Conservation (phyloP, 306 rosid genomes). For the Crataegus laevigata region DNA sequence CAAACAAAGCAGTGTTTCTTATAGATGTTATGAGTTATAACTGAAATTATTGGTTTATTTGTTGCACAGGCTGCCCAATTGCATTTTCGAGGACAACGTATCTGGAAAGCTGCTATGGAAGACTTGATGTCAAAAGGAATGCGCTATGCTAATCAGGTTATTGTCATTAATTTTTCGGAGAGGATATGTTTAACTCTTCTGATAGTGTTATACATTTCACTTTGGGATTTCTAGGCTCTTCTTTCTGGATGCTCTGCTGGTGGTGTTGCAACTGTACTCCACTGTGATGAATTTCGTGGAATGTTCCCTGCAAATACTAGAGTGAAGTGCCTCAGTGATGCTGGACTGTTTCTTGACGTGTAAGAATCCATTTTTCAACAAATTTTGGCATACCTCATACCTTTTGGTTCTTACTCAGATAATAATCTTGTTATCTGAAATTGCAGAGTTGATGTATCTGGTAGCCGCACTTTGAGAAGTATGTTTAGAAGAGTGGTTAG, state of each 20-base stretch:
- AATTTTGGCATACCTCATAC: not conserved
- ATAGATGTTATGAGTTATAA: not conserved
- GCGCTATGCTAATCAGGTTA: conserved; percentile 74
- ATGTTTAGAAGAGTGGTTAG: conserved; percentile 61
- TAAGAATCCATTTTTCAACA: conserved; percentile 16
- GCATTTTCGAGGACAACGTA: conserved; percentile 82
- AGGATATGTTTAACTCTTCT: not conserved
- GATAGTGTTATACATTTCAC: not conserved
- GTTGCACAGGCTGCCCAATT: conserved; percentile 47
- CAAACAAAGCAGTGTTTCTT: not conserved
- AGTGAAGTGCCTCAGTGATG: conserved; percentile 98
- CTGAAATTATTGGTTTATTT: not conserved
- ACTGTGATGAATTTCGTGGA: conserved; percentile 65
- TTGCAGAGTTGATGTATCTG: conserved; percentile 54
- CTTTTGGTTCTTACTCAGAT: not conserved
- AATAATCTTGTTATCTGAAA: conserved; percentile 14
- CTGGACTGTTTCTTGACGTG: conserved; percentile 89
- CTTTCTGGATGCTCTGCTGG: conserved; percentile 96
- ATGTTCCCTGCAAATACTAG: conserved; percentile 47
- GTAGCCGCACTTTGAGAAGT: conserved; percentile 51
- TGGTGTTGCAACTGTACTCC: conserved; percentile 80
- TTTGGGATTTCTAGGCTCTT: conserved; percentile 53
- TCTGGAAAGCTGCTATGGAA: conserved; percentile 82
- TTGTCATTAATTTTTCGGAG: not conserved
- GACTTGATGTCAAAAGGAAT: conserved; percentile 84